Conservation (phyloP, 495 filamentous ascomycete species). For the Neurospora sp. region DNA sequence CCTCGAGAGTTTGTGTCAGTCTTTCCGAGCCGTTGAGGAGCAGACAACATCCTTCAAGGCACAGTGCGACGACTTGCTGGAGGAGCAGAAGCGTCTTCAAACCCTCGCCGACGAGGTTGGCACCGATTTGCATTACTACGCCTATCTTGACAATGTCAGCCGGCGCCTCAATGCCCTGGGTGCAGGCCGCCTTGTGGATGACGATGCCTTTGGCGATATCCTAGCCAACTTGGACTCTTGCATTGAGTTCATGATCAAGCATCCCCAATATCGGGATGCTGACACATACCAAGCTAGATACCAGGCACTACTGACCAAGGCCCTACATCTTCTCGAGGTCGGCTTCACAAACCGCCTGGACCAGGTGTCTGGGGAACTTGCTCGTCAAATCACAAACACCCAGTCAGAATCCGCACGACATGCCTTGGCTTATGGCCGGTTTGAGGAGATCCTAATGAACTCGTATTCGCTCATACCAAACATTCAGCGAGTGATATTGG, state of each 20-base stretch:
- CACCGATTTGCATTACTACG: constrained; percentile 81
- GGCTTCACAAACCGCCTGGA: constrained; percentile 37
- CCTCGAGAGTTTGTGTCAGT: constrained; percentile 64
- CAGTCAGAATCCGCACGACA: constrained; percentile 40
- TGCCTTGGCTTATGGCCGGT: constrained; percentile 41
- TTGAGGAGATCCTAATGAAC: constrained; percentile 37
- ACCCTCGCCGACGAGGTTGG: constrained; percentile 71
- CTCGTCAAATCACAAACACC: constrained; percentile 33
- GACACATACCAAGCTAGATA: constrained; percentile 83
- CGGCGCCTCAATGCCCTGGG: constrained; percentile 85
- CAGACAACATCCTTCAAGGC: constrained; percentile 87
- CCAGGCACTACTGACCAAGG: constrained; percentile 60
- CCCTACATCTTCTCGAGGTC: constrained; percentile 43
- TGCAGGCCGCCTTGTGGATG: constrained; percentile 69
- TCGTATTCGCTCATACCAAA: constrained; percentile 36
- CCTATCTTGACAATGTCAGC: constrained; percentile 83
- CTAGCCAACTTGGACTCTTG: constrained; percentile 76
- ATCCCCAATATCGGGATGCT: constrained; percentile 76
- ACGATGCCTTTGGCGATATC: constrained; percentile 76
- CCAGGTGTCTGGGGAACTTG: constrained; percentile 34
- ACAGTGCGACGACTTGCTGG: constrained; percentile 76
- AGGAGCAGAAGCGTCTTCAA: constrained; percentile 66
- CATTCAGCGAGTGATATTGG: constrained; percentile 31
- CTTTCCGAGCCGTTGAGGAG: constrained; percentile 75
- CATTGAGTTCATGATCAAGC: constrained; percentile 76